Conservation (phyloP, 2,329 filamentous ascomycete species). For the Graphiopsis chlorocephala region DNA sequence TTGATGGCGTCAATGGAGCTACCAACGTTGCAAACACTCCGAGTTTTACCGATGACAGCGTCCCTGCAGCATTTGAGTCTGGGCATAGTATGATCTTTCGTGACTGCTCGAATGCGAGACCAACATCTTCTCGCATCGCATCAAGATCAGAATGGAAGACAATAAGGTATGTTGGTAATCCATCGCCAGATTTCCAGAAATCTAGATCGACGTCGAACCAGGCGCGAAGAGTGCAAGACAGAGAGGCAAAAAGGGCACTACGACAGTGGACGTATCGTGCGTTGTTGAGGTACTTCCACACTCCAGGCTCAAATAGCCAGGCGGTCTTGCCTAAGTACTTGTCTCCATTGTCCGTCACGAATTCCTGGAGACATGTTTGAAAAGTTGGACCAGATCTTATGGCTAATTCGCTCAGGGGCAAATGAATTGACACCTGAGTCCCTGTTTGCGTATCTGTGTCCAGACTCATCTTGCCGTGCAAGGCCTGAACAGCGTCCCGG, state of each 20-base stretch:
- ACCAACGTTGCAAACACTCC: neutral
- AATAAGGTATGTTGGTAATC: neutral
- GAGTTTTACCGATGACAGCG: neutral
- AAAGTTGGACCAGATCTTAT: neutral
- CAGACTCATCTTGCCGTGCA: slow-evolving; percentile 52
- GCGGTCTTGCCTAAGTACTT: neutral
- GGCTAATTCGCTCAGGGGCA: neutral
- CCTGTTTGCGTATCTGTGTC: slow-evolving; percentile 8
- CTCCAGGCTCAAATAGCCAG: neutral
- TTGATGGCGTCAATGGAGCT: neutral
- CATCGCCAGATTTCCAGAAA: neutral
- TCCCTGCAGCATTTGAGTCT: neutral
- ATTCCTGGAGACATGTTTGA: neutral
- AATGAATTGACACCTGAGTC: slow-evolving; percentile 1
- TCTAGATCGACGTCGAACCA: neutral
- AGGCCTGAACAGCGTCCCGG: slow-evolving; percentile 51
- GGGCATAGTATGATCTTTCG: neutral
- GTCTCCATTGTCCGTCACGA: neutral
- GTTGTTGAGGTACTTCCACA: neutral
- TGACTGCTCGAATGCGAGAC: neutral
- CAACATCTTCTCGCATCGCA: neutral
- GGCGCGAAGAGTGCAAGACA: neutral
- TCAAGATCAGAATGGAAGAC: neutral
- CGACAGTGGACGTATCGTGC: neutral
- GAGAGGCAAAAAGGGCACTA: neutral